Evolutionary conservation across 2,329 filamentous ascomycete genomes (phyloP).

Genomic region (Neospermospora avenae): DNA sequence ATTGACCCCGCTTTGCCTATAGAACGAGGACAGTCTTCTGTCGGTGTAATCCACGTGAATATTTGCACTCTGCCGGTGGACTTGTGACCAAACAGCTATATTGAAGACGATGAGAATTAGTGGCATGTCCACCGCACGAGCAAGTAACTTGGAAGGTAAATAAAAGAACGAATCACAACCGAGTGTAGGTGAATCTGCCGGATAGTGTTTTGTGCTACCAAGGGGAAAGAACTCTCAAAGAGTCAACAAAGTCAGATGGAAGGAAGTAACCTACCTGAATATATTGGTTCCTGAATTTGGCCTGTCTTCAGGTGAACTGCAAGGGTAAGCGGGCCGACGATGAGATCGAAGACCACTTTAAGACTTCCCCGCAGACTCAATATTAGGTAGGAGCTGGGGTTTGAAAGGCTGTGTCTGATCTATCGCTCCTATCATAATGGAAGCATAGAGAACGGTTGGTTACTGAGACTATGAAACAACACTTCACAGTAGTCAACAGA

Average conservation of each 20-base stretch:
- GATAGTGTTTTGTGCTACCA: background rate
- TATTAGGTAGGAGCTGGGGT: background rate
- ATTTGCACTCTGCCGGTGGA: conserved; percentile 4
- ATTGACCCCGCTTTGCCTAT: conserved; percentile 2
- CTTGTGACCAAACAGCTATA: background rate
- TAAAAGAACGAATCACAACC: background rate
- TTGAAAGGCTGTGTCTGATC: background rate
- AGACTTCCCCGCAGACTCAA: background rate
- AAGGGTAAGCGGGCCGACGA: conserved; percentile 1
- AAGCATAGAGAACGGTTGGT: too few relatives aligned
- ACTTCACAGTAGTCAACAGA: too few relatives aligned
- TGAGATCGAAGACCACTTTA: background rate
- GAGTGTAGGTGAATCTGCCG: background rate
- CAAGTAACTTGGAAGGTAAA: background rate
- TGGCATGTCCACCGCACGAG: background rate
- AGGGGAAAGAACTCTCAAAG: background rate
- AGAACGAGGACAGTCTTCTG: background rate
- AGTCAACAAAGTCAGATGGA: background rate
- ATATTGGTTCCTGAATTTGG: background rate
- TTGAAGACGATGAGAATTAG: background rate
- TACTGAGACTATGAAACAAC: too few relatives aligned
- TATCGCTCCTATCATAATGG: background rate
- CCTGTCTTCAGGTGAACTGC: background rate
- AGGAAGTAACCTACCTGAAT: background rate
- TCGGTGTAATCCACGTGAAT: background rate